Percentiles rank a stretch among this genome's conserved stretches.
These are phyloP conservation scores for Aspergillus sparsus DNA, from an alignment of 495 filamentous ascomycete species.

Conservation along the genomic window DNA sequence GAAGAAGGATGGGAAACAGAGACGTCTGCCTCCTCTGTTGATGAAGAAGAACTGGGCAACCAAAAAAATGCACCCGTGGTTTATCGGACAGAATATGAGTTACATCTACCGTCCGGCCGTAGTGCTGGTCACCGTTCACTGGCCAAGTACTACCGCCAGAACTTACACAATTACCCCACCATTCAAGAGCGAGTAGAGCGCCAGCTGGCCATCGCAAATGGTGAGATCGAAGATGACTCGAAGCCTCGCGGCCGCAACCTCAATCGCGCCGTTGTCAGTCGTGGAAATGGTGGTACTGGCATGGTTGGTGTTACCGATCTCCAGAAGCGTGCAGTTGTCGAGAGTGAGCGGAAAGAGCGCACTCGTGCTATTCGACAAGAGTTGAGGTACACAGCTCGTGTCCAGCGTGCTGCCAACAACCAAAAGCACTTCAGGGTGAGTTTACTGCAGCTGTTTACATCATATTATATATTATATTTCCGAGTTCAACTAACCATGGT, in stretches of 20 bases:
- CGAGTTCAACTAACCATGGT: slow-evolving; percentile 22
- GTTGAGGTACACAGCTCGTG: slow-evolving; percentile 59
- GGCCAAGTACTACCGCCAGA: slow-evolving; percentile 86
- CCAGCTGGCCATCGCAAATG: slow-evolving; percentile 49
- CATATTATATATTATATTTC: not conserved
- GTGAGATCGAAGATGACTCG: slow-evolving; percentile 47
- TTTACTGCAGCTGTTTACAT: slow-evolving; percentile 4
- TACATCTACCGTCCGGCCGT: slow-evolving; percentile 88
- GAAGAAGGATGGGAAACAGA: slow-evolving; percentile 92
- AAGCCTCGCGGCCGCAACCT: slow-evolving; percentile 42
- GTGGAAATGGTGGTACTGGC: slow-evolving; percentile 71
- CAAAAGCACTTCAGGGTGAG: slow-evolving; percentile 78
- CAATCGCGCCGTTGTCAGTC: slow-evolving; percentile 61
- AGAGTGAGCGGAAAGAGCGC: slow-evolving; percentile 65
- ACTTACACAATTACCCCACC: slow-evolving; percentile 78
- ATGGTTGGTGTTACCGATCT: slow-evolving; percentile 72
- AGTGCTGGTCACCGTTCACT: slow-evolving; percentile 90
- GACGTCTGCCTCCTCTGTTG: slow-evolving; percentile 77
- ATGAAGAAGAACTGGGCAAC: slow-evolving; percentile 46
- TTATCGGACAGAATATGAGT: slow-evolving; percentile 87
- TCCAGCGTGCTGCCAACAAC: slow-evolving; percentile 64
- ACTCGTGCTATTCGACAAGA: slow-evolving; percentile 61
- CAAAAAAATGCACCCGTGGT: slow-evolving; percentile 60
- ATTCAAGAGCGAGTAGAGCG: slow-evolving; percentile 58
- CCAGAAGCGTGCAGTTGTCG: slow-evolving; percentile 65